phyloP scores from a whole-genome alignment of 1,284 basidiomycete species.

The Clitocybe nebularis region DNA sequence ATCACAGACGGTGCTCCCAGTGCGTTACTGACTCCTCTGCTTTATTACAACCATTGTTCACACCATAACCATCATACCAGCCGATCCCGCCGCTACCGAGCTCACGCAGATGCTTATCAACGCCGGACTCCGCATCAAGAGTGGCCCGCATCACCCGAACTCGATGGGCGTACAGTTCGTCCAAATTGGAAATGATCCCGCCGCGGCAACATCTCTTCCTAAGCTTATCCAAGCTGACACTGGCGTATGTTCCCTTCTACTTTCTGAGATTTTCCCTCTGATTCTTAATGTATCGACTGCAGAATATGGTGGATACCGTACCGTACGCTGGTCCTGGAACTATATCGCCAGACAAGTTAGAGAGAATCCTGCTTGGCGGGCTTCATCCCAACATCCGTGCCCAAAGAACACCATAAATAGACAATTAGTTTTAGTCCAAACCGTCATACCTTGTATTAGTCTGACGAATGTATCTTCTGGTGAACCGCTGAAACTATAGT shows the following conservation, averaged over 20 bases:
- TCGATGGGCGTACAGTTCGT: constrained; percentile 30
- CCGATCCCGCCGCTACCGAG: constrained; percentile 8
- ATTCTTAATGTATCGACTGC: neutral
- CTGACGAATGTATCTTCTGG: too few species aligned
- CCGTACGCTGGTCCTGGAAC: constrained; percentile 16
- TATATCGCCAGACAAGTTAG: constrained; percentile 16
- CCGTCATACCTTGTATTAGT: too few species aligned
- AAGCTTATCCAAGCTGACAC: constrained; percentile 19
- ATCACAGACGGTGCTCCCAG: constrained; percentile 20
- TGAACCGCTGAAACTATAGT: too few species aligned
- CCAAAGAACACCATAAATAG: constrained; percentile 1
- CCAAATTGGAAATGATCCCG: constrained; percentile 26
- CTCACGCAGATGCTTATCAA: constrained; percentile 10
- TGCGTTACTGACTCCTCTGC: neutral
- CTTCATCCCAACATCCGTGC: constrained; percentile 22
- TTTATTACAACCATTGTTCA: too few species aligned
- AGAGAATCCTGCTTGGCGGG: constrained; percentile 22
- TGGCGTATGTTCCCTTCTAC: constrained; percentile 17
- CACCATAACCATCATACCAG: neutral
- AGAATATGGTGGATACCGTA: constrained; percentile 26
- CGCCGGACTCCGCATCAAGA: constrained; percentile 7
- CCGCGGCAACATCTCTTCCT: constrained; percentile 20
- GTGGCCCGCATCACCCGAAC: constrained; percentile 12
- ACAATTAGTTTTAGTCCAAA: neutral
- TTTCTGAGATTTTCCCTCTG: neutral